These are phyloP conservation scores for Dentipellis sp. DNA, from an alignment of 768 basidiomycete genomes.

Conservation along the genomic window DNA sequence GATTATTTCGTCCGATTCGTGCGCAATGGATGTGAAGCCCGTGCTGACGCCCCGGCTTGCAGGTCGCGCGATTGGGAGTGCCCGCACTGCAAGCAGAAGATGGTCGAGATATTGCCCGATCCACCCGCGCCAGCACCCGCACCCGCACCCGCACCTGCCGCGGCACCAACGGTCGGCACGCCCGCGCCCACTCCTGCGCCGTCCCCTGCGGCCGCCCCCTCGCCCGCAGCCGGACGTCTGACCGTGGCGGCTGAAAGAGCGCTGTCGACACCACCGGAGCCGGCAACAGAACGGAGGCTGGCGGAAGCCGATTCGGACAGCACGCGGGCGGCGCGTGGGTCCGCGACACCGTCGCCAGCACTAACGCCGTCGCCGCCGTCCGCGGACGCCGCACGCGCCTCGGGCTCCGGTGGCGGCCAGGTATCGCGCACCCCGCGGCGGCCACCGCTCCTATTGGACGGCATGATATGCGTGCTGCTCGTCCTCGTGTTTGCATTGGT, in stretches of 20 bases:
- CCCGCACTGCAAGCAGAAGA: constrained; percentile 59
- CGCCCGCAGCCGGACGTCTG: too few relatives aligned
- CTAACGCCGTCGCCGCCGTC: neutral
- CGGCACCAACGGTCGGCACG: neutral
- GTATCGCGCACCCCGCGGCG: constrained; percentile 9
- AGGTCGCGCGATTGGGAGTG: constrained; percentile 81
- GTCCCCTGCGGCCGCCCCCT: too few relatives aligned
- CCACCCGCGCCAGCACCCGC: constrained; percentile 14
- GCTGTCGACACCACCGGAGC: too few relatives aligned
- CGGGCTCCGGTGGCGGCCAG: neutral
- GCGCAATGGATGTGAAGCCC: too few relatives aligned
- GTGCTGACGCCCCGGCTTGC: neutral
- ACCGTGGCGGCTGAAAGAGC: too few relatives aligned
- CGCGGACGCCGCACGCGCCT: neutral
- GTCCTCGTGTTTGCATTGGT: constrained; percentile 61
- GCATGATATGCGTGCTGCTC: constrained; percentile 63
- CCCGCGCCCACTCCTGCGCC: neutral
- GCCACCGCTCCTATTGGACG: constrained; percentile 63
- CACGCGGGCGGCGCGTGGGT: neutral
- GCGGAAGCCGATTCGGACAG: neutral
- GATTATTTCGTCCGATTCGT: constrained; percentile 1
- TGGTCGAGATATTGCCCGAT: constrained; percentile 66
- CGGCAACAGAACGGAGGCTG: neutral
- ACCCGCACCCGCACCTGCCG: neutral
- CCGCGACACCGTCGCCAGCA: neutral